Evolutionary conservation across 169 alveolate genomes (phyloP).

Genomic region (Babesia microti): DNA sequence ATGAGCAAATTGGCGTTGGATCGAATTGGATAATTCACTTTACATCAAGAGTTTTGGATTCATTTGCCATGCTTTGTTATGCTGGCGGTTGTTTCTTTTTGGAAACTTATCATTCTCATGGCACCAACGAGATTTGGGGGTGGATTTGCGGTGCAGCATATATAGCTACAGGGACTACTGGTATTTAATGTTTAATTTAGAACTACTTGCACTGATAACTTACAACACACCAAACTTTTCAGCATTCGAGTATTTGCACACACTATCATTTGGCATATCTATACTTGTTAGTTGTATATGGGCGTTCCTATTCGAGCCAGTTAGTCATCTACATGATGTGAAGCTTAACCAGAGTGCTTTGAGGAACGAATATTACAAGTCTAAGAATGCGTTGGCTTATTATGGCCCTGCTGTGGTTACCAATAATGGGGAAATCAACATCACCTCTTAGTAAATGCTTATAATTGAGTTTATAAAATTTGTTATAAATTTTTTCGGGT

Average conservation of each 20-base stretch:
- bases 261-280: slow-evolving; percentile 64
- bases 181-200: slow-evolving; percentile 39
- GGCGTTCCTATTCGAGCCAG: slow-evolving; percentile 78
- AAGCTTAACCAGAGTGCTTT: slow-evolving; percentile 80
- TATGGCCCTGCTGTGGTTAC: slow-evolving; percentile 84
- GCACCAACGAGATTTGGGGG: slow-evolving; percentile 84
- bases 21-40: slow-evolving; percentile 70
- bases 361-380: slow-evolving; percentile 79
- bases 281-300: slow-evolving; percentile 61
- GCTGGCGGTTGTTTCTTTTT: slow-evolving; percentile 78
- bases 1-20: slow-evolving; percentile 69
- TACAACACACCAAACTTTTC: slow-evolving; percentile 55
- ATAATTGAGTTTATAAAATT: not conserved
- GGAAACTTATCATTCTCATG: slow-evolving; percentile 82
- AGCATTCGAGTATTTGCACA: slow-evolving; percentile 63
- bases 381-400: slow-evolving; percentile 84
- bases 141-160: slow-evolving; percentile 74
- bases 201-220: slow-evolving; percentile 56
- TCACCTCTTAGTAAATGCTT: slow-evolving; percentile 51
- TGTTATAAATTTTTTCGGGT: not conserved
- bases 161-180: slow-evolving; percentile 53
- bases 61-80: slow-evolving; percentile 57
- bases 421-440: slow-evolving; percentile 76
- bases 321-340: slow-evolving; percentile 74
- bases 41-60: slow-evolving; percentile 69